Base-by-base conservation (phyloP, 2,329 filamentous ascomycete species). In the Lachnellula hyalina region DNA sequence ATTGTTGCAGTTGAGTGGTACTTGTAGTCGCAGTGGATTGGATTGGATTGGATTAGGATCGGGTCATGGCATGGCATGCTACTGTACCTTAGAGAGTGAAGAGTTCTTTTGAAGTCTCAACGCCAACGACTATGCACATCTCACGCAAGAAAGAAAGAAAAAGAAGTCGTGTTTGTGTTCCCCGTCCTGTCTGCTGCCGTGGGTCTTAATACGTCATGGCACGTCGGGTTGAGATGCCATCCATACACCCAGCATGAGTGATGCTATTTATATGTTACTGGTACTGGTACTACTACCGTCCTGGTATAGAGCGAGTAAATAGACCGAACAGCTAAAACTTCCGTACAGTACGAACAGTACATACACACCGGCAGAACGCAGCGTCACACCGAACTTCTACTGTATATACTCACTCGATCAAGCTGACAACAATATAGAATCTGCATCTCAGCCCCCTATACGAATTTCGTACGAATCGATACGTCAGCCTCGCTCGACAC, bases 391-490 rank as follows among this genome's bases (percentile, higher is more conserved):
- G 44, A 44, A 47, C 42, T 38, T 47, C 34, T 38, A 51, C 47
- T 14, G 44, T 44, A 32, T 32, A 32, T 32, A 11, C 28, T 32
- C 28, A 11, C 28, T 32, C 28, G 8, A 11, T 32, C 28, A 53
- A 50, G 55, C 54, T 60, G 59, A 52, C 56, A 19, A 44, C 49
- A 49, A 60, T 54, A 57, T 51, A 49, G 56, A 49, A 54, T 17
- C 55, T 56, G 53, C 55, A 58, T 50, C 48, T 60, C 57, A 59
- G 57, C 57, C 57, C 55, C 48, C 25, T 49, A 35, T 53, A 28
- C 21, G 19, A 36, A 35, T 41, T 7, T 23, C 23, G 17, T 34
- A 35, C 44, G 35, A 41, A 17, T 40, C 15, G 4, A 19, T 42
- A 41, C 21, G 49, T 19, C 41, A 44, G 41, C 41, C 41, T 44